Evolutionary conservation across 2,329 filamentous ascomycete genomes (phyloP), one percentile per base, ranked within the genome.

Genomic region (Daldinia sp.): DNA sequence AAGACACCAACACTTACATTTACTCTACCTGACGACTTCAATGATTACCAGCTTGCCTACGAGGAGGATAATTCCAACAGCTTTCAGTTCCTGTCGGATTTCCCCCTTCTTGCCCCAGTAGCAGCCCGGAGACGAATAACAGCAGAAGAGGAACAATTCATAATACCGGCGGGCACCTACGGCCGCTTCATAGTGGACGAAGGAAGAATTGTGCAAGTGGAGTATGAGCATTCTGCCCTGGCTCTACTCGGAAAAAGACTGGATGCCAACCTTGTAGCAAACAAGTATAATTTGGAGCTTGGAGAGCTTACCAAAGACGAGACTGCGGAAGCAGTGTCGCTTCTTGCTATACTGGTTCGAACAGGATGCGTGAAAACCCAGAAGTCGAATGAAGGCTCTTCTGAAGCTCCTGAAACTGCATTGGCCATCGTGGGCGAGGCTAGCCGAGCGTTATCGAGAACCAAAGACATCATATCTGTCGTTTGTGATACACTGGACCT

Each of bases 21-120:
- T 72, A 84, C 87, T 12, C 85, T 97, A n/a, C 90, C 93, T 0
- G 81, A 86, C 0, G 81, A 87, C 35, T 97, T 97, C 77, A 86
- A 87, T 46, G 88, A 87, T 39, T 98, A 97, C 74, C 88, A 90
- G 68, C 88, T 94, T 12, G 89, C 92, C 42, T 89, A 92, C 60
- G 94, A 98, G 79, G 93, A 97, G 71, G 92, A 96, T 66, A 94
- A 96, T 72, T 89, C 88, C 28, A 96, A 97, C 74, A 89, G 88
- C 18, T 92, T 98, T 67, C 85, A 88, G 67, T 86, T 98, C 3
- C 82, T 85, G 0, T 83, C 86, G 50, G 85, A 90, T 58, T 81
- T 94, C 6, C 84, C 89, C 1, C 84, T 94, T 2, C 91, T 95
- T 68, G 80, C 80, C 4, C 77, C 84, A 69, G 77, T 81, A 58